Base-by-base conservation (phyloP, 2,329 filamentous ascomycete species). In the Phoma sp. region DNA sequence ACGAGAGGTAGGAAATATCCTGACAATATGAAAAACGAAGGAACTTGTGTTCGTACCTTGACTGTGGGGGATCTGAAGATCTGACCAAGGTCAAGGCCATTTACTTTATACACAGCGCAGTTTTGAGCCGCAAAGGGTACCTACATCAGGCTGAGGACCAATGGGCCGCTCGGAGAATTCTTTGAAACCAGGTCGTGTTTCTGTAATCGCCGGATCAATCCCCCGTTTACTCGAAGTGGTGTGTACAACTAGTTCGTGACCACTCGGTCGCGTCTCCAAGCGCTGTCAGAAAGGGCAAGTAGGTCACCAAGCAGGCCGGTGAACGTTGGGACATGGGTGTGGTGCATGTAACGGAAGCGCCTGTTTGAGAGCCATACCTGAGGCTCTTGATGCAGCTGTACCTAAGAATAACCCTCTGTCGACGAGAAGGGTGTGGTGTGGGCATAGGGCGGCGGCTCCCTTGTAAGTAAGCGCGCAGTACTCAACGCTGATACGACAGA, bases 101-200 rank as follows among this genome's bases (percentile, higher is more conserved):
- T 37, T 51, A 58, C 68, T 74, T 73, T 74, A 74, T 73, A 74
- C 51, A 65, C 23, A 44, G 38, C 23, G 25, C 33, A 38, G 38
- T 8, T 43, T 47, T 47, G 57, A 66, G 64, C 59, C 60, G 65
- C 64, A 69, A 56, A 43, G 43, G 57, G 60, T 61, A 60, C 61
- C 58, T 68, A 60, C 47, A 53, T 58, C 52, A 50, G 55, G 59
- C 63, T 63, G 64, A 62, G 60, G 69, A 60, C 65, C 62, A 62
- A 58, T 53, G 59, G 67, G 67, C 62, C 65, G 47, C 50, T 62
- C 67, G 69, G 69, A 71, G 70, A 73, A 72, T 70, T 72, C 52
- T 62, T 62, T 74, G 72, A 75, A 75, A 75, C 72, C 62, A 62
- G 60, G 65, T 64, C 61, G 58, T 64, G 72, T 75, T 73, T 73